Percentiles rank a stretch among this genome's conserved stretches.
These are phyloP conservation scores for Suhomyces choctaworum DNA, from an alignment of 1,139 yeast species.

Conservation along the genomic window DNA sequence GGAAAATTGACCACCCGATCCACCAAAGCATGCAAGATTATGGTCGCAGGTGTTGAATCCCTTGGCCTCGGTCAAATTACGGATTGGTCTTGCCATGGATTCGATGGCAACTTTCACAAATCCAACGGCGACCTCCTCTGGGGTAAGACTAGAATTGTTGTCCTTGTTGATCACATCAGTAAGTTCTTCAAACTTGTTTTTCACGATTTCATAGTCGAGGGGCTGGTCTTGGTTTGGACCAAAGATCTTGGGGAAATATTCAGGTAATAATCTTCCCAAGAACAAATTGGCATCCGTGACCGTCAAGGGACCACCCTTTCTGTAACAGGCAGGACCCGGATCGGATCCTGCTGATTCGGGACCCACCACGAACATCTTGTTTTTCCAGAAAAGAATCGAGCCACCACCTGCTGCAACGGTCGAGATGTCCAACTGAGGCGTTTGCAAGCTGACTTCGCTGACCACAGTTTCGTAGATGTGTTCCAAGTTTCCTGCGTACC, in stretches of 20 bases:
- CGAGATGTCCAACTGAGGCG: slow-evolving; percentile 48
- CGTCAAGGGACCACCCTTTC: slow-evolving; percentile 50
- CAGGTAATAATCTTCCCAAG: slow-evolving; percentile 43
- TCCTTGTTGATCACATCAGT: slow-evolving; percentile 36
- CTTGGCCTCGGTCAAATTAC: slow-evolving; percentile 47
- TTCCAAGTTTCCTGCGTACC: slow-evolving; percentile 40
- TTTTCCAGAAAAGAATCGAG: slow-evolving; percentile 45
- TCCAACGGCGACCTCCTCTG: slow-evolving; percentile 46
- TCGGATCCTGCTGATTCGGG: slow-evolving; percentile 51
- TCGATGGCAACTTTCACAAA: slow-evolving; percentile 48
- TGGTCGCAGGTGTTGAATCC: slow-evolving; percentile 44
- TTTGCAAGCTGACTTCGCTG: slow-evolving; percentile 43
- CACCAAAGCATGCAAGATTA: slow-evolving; percentile 48
- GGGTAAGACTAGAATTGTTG: slow-evolving; percentile 24
- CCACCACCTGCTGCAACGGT: slow-evolving; percentile 55
- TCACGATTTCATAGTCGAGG: slow-evolving; percentile 35
- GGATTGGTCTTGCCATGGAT: slow-evolving; percentile 48
- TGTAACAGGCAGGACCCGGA: slow-evolving; percentile 50
- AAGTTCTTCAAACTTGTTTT: slow-evolving; percentile 31
- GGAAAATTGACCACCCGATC: slow-evolving; percentile 50
- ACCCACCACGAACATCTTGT: slow-evolving; percentile 49
- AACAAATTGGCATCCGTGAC: slow-evolving; percentile 49
- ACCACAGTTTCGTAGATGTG: slow-evolving; percentile 48
- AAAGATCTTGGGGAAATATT: slow-evolving; percentile 44
- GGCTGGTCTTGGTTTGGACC: slow-evolving; percentile 45